These are phyloP conservation scores for Oryza officinalis DNA, from an alignment of 176 grass and related monocot species.

Conservation along the genomic window DNA sequence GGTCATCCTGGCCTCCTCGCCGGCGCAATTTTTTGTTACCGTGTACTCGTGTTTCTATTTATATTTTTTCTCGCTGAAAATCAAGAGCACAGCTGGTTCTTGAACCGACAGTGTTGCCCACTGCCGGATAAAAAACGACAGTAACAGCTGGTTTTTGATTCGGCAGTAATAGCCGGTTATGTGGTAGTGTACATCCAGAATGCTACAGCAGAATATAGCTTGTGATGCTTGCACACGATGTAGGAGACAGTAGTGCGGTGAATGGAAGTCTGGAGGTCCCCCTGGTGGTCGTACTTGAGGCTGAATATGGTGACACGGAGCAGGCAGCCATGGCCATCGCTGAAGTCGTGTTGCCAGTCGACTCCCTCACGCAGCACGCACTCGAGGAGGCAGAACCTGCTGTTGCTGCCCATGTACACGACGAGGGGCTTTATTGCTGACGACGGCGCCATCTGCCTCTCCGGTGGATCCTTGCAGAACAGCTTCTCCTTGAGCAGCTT, in stretches of 20 bases:
- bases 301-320: background rate
- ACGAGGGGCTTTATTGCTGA: background rate
- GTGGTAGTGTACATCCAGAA: slow-evolving; percentile 16
- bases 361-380: background rate
- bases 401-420: background rate
- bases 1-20: too few species aligned
- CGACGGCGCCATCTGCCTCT: too few species aligned
- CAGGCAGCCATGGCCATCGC: background rate
- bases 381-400: background rate
- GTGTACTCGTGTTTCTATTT: too few species aligned
- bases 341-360: too few species aligned
- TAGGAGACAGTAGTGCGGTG: background rate
- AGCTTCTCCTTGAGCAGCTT: background rate
- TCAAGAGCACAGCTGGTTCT: too few species aligned
- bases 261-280: background rate
- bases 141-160: too few species aligned
- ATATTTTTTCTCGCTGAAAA: too few species aligned
- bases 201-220: background rate
- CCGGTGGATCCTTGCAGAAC: background rate
- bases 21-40: too few species aligned
- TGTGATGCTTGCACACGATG: background rate
- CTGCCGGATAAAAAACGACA: too few species aligned
- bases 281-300: background rate
- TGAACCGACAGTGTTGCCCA: too few species aligned
- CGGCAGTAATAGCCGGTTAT: too few species aligned